Percentiles rank a stretch among this genome's conserved stretches.
phyloP scores from a whole-genome alignment of 2,329 filamentous ascomycete genomes.

The Zymoseptoria brevis region DNA sequence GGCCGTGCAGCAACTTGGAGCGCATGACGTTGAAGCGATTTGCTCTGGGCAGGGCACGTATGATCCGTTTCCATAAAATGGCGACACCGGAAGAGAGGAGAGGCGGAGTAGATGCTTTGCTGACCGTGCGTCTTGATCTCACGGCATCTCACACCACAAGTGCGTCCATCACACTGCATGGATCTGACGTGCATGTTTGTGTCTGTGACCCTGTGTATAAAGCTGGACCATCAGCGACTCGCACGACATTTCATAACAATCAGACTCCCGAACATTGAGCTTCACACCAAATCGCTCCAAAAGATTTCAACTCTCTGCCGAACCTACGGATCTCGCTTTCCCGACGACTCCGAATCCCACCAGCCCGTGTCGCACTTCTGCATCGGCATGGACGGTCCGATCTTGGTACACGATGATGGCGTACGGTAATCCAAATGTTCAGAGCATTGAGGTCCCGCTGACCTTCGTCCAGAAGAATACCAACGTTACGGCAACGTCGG shows the following conservation, averaged over 20 bases:
- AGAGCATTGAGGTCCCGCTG: background rate
- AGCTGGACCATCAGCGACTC: background rate
- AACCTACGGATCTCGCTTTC: background rate
- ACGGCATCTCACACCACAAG: background rate
- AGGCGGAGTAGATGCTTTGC: background rate
- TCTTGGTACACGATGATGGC: background rate
- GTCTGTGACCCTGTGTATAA: background rate
- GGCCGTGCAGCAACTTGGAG: conserved; percentile 14
- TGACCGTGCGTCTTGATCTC: background rate
- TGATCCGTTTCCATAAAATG: background rate
- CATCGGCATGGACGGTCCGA: background rate
- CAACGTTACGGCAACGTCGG: background rate
- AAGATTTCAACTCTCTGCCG: background rate
- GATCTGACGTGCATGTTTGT: background rate
- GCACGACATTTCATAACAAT: no score
- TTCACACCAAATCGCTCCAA: background rate
- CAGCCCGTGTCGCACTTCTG: background rate
- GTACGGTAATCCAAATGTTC: background rate
- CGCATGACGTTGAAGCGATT: conserved; percentile 11
- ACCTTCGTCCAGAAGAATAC: background rate
- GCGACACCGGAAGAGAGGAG: background rate
- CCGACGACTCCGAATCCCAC: background rate
- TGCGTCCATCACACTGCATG: background rate
- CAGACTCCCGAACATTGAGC: no score
- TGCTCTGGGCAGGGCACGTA: conserved; percentile 8